Percentiles rank a stretch among this genome's conserved stretches.
Conservation (phyloP, 345 rosid genomes). For the Arabidopsis suecica region DNA sequence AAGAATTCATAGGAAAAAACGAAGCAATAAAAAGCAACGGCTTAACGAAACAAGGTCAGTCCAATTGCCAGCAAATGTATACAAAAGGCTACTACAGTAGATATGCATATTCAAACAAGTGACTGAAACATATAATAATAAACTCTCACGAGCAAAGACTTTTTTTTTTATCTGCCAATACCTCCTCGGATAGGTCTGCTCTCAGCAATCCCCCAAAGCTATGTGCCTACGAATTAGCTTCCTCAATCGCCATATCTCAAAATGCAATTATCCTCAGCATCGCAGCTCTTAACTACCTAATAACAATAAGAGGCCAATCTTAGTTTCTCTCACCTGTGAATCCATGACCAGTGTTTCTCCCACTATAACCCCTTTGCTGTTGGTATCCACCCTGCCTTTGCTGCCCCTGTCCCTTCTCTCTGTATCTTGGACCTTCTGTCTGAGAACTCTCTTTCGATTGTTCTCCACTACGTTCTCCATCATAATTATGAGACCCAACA, state of each 20-base stretch:
- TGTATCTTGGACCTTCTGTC: slow-evolving; percentile 58
- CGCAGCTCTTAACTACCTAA: slow-evolving; percentile 37
- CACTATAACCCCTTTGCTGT: slow-evolving; percentile 53
- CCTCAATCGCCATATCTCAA: slow-evolving; percentile 36
- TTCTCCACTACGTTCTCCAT: slow-evolving; percentile 51
- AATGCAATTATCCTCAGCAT: slow-evolving; percentile 29
- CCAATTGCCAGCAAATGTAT: slow-evolving; percentile 36
- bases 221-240: slow-evolving; percentile 25
- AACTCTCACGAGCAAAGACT: slow-evolving; percentile 12
- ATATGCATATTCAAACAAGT: slow-evolving; percentile 33
- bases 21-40: slow-evolving; percentile 16
- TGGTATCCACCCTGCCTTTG: slow-evolving; percentile 67
- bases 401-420: slow-evolving; percentile 70
- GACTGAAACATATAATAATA: slow-evolving; percentile 13
- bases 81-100: slow-evolving; percentile 31
- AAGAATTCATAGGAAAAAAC: background rate
- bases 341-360: slow-evolving; percentile 52
- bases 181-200: slow-evolving; percentile 29
- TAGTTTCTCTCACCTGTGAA: slow-evolving; percentile 43
- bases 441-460: slow-evolving; percentile 59
- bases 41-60: slow-evolving; percentile 29
- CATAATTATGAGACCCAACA: slow-evolving; percentile 56
- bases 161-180: slow-evolving; percentile 34
- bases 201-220: slow-evolving; percentile 14
- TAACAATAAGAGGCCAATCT: slow-evolving; percentile 28